A percentile compares a stretch with the other conserved stretches of the same genome.
Conservation (phyloP, 1,284 basidiomycete species). For the Ustilago lituana region DNA sequence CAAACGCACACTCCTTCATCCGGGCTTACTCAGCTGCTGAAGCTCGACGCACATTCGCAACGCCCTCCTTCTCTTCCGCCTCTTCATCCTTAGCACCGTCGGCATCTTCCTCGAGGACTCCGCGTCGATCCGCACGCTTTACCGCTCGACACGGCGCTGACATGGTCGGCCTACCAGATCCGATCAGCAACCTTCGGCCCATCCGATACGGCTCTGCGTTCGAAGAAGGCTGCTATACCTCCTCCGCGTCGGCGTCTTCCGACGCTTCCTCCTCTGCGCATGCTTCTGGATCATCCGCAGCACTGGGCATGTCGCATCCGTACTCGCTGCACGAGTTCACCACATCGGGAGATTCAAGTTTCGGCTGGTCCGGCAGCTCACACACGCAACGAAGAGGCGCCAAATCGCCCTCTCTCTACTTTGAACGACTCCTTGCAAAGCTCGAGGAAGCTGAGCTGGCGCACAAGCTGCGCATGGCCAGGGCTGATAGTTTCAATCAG, state of each 20-base stretch:
- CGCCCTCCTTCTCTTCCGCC: slow-evolving; percentile 3
- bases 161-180: slow-evolving; percentile 59
- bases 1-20: too few relatives aligned
- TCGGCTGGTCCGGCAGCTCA: slow-evolving; percentile 5
- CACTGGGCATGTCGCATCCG: slow-evolving; percentile 49
- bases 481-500: slow-evolving; percentile 63
- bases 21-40: slow-evolving; percentile 1
- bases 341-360: slow-evolving; percentile 14
- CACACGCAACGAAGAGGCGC: background rate
- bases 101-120: slow-evolving; percentile 1
- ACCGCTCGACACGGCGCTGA: slow-evolving; percentile 40
- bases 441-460: slow-evolving; percentile 61
- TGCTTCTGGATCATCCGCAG: slow-evolving; percentile 8
- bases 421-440: slow-evolving; percentile 37
- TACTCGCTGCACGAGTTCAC: slow-evolving; percentile 63
- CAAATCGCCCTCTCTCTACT: slow-evolving; percentile 38
- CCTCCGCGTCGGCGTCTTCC: slow-evolving; percentile 8
- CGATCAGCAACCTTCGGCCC: slow-evolving; percentile 61
- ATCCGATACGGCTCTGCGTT: slow-evolving; percentile 58
- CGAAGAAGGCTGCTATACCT: slow-evolving; percentile 23
- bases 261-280: background rate
- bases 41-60: background rate
- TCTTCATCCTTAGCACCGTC: slow-evolving; percentile 3
- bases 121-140: slow-evolving; percentile 40
- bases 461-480: slow-evolving; percentile 50